These are phyloP conservation scores for Oidiodendron maius DNA, from an alignment of 495 filamentous ascomycete species.

Conservation along the genomic window DNA sequence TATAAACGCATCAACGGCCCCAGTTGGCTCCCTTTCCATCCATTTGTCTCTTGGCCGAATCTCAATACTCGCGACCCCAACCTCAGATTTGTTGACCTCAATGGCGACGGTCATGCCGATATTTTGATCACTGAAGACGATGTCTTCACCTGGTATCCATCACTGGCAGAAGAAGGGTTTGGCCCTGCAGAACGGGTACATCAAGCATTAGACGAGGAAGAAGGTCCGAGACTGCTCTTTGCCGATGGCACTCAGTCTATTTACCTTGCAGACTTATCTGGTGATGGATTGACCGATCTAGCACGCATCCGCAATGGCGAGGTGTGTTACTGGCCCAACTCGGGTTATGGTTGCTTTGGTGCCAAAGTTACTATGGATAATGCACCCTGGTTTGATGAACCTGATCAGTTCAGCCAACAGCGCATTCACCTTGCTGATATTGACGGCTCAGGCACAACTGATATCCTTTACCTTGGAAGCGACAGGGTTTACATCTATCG, in stretches of 20 bases:
- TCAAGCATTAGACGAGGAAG: not conserved
- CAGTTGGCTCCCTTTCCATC: not conserved
- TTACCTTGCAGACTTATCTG: conserved; percentile 26
- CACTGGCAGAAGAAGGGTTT: conserved; percentile 9
- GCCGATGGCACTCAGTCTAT: conserved; percentile 2
- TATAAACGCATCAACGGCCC: not conserved
- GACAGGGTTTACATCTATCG: conserved; percentile 7
- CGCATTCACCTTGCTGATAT: conserved; percentile 25
- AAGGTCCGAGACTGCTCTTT: conserved; percentile 2
- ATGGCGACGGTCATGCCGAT: conserved; percentile 24
- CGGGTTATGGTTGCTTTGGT: conserved; percentile 31
- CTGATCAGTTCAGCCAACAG: conserved; percentile 11
- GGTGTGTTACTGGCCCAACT: conserved; percentile 31
- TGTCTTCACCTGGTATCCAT: conserved; percentile 14
- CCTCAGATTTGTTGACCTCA: conserved; percentile 22
- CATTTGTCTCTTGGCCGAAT: not conserved
- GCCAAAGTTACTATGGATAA: conserved; percentile 27
- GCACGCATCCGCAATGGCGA: conserved; percentile 21
- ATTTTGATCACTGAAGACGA: conserved; percentile 17
- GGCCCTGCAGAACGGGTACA: not conserved
- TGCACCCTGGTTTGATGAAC: conserved; percentile 19
- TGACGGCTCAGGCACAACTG: conserved; percentile 29
- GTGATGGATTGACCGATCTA: conserved; percentile 30
- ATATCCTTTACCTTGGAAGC: conserved; percentile 26
- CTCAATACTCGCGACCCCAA: conserved; percentile 5